These are phyloP conservation scores for Byssochlamys sp. DNA, from an alignment of 2,329 filamentous ascomycete genomes.

Conservation along the genomic window DNA sequence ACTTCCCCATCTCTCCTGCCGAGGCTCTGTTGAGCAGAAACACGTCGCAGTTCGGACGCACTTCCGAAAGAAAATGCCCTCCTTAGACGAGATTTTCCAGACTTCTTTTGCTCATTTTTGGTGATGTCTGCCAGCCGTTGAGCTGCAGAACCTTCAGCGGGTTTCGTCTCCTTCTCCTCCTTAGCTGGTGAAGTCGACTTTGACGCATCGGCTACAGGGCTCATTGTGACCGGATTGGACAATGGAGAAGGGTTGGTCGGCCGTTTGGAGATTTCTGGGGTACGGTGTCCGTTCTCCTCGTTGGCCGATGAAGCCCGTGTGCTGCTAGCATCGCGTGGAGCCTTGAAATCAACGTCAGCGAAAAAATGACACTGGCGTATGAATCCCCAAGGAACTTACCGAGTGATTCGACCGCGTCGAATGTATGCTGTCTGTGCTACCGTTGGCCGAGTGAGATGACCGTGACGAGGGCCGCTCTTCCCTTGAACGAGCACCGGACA, in stretches of 20 bases:
- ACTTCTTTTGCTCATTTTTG: constrained; percentile 65
- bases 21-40: constrained; percentile 54
- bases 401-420: constrained; percentile 38
- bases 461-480: constrained; percentile 21
- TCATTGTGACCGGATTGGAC: constrained; percentile 60
- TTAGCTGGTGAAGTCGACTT: constrained; percentile 30
- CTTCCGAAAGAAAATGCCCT: constrained; percentile 95
- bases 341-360: not conserved
- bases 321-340: not conserved
- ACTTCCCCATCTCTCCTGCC: constrained; percentile 38
- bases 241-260: constrained; percentile 60
- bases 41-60: constrained; percentile 76
- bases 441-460: constrained; percentile 30
- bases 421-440: constrained; percentile 56
- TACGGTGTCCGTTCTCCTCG: constrained; percentile 35
- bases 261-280: constrained; percentile 57
- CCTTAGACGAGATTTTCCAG: constrained; percentile 76
- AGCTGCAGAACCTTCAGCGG: constrained; percentile 58
- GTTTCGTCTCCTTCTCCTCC: constrained; percentile 18
- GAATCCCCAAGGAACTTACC: not conserved
- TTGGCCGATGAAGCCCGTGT: not conserved
- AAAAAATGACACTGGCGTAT: not conserved
- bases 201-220: constrained; percentile 39
- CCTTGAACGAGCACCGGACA: constrained; percentile 25
- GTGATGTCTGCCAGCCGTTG: constrained; percentile 80